A percentile compares a stretch with the other conserved stretches of the same genome.
phyloP scores from a whole-genome alignment of 164 flowering plant species.

The Sextonia rubra region DNA sequence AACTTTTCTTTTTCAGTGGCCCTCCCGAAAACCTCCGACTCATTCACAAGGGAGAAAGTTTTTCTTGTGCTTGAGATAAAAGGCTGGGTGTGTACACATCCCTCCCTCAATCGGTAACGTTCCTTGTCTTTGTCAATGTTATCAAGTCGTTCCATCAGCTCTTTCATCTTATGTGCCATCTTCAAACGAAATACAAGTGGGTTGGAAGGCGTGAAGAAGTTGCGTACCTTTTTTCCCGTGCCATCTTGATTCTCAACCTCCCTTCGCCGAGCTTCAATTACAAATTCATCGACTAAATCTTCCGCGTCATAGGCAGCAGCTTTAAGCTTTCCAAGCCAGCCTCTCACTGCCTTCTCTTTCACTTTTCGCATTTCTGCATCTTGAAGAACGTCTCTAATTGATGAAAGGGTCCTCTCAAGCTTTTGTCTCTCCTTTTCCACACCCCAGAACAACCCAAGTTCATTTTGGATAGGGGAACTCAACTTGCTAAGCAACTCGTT shows the following conservation, averaged over 20 bases:
- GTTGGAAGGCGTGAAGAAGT: background rate
- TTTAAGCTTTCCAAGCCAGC: background rate
- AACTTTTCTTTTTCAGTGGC: background rate
- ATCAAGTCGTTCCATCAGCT: background rate
- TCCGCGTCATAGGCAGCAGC: background rate
- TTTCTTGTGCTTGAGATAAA: background rate
- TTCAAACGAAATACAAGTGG: background rate
- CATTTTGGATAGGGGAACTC: no score
- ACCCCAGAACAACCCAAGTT: no score
- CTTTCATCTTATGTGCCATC: background rate
- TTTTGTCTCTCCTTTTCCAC: background rate
- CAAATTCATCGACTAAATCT: background rate
- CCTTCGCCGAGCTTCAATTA: background rate
- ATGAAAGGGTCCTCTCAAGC: background rate
- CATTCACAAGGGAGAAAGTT: background rate
- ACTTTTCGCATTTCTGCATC: background rate
- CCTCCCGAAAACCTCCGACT: conserved; percentile 1
- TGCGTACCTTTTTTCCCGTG: conserved; percentile 1
- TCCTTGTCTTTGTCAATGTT: background rate
- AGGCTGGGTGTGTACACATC: background rate
- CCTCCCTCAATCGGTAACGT: background rate
- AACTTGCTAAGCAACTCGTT: no score
- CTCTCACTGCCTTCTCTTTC: background rate
- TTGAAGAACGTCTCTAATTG: background rate
- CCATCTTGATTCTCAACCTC: background rate